A percentile compares a stretch with the other conserved stretches of the same genome.
phyloP scores from a whole-genome alignment of 2,329 filamentous ascomycete species.

The Tolypocladium nubicola region DNA sequence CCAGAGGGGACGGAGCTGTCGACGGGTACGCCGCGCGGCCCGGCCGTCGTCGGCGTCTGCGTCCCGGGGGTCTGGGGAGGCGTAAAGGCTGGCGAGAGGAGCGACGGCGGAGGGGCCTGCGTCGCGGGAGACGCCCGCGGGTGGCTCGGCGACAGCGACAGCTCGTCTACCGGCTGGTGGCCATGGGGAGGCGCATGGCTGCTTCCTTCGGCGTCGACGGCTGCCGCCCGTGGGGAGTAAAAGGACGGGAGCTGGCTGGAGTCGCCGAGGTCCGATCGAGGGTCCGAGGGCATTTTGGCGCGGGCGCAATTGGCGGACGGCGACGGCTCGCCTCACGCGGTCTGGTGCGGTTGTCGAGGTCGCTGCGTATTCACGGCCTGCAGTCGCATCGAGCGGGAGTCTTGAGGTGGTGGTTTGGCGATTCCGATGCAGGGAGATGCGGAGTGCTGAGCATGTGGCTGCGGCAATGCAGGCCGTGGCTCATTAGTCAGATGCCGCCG shows the following conservation, averaged over 20 bases:
- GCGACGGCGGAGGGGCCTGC: conserved; percentile 44
- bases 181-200: conserved; percentile 5
- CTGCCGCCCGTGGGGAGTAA: conserved; percentile 30
- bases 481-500: background rate
- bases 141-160: conserved; percentile 22
- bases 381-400: background rate
- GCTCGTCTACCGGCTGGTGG: conserved; percentile 19
- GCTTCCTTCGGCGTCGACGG: conserved; percentile 12
- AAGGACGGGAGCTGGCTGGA: conserved; percentile 32
- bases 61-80: conserved; percentile 56
- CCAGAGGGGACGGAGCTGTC: conserved; percentile 48
- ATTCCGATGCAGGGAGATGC: background rate
- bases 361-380: background rate
- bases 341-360: background rate
- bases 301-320: background rate
- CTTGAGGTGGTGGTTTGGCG: background rate
- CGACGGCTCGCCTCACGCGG: background rate
- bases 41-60: conserved; percentile 34
- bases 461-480: background rate
- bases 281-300: conserved; percentile 16
- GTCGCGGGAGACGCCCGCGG: conserved; percentile 6
- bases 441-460: background rate
- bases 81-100: conserved; percentile 80
- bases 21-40: conserved; percentile 45
- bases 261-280: conserved; percentile 13